These are phyloP conservation scores for Linum usitatissimum DNA, from an alignment of 345 rosid species.

Conservation along the genomic window DNA sequence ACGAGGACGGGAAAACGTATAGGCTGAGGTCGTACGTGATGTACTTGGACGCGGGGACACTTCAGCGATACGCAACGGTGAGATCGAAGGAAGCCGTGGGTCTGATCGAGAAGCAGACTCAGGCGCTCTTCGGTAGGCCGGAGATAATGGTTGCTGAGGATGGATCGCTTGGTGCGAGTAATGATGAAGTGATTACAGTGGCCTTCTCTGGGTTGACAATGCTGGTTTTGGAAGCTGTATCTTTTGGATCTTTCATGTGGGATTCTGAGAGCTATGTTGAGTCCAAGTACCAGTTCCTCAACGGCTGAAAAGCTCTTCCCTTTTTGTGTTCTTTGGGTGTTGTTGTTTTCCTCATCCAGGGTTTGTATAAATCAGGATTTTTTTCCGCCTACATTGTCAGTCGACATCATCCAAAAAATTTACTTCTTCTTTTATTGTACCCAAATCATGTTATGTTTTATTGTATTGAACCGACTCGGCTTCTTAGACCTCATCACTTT, in stretches of 20 bases:
- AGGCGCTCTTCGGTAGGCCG: slow-evolving; percentile 81
- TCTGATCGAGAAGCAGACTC: slow-evolving; percentile 80
- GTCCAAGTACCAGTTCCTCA: slow-evolving; percentile 59
- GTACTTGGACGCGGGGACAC: slow-evolving; percentile 78
- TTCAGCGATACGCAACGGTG: slow-evolving; percentile 81
- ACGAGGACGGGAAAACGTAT: slow-evolving; percentile 29
- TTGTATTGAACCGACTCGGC: no score
- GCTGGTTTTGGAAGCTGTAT: slow-evolving; percentile 83
- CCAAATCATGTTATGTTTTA: no score
- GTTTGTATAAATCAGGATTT: no score
- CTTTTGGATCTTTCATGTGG: slow-evolving; percentile 87
- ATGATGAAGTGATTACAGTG: slow-evolving; percentile 45
- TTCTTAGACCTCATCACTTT: no score
- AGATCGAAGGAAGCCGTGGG: slow-evolving; percentile 84
- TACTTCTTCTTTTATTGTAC: no score
- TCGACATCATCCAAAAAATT: no score
- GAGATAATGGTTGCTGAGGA: slow-evolving; percentile 61
- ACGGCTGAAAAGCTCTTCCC: slow-evolving; percentile 21
- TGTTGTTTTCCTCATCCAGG: no score
- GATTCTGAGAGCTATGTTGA: slow-evolving; percentile 83
- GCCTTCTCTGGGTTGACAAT: slow-evolving; percentile 67
- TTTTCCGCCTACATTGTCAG: no score
- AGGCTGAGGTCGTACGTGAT: slow-evolving; percentile 70
- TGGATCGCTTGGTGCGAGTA: slow-evolving; percentile 56
- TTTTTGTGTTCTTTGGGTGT: not conserved